Evolutionary conservation across 495 filamentous ascomycete genomes (phyloP), one percentile per base, ranked within the genome.

Genomic region (Talaromyces trachyspermus): DNA sequence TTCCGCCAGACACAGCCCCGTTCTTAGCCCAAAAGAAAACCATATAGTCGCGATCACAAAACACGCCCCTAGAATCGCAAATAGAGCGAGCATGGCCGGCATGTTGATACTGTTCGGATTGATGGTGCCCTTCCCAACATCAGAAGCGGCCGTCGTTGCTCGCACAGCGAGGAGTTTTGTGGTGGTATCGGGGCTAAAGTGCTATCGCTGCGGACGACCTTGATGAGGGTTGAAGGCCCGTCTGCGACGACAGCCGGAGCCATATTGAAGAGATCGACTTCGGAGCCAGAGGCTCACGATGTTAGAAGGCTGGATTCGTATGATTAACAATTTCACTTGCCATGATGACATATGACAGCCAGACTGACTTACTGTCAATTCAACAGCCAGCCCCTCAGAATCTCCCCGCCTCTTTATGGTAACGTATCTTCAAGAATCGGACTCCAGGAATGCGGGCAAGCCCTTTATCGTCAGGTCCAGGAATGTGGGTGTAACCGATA

Each of bases 1-100:
- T 48, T 69, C 14, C 74, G 76, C 75, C 86, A 98, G 48, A 83
- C 65, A 69, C 96, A 96, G 2, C 92, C 94, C 91, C 94, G 59
- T 96, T 92, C 66, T 85, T 89, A 45, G 89, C 89, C 85, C 85
- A 94, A 78, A 97, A 95, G 76, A 97, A 98, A 97, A 95, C 92
- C 92, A 98, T 51, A 96, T 86, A 17, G 67, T 73, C 0, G 74
- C 78, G 17, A 90, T 50, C 24, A 90, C 88, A 61, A 97, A 84
- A 15, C 68, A 79, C 2, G 78, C 83, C 24, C 88, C 88, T 44
- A 97, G 74, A 22, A 97, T 58, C 7, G 84, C 94, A 56, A 98
- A 95, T 3, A 96, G 71, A 5, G 81, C 81, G 61, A 95, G 80
- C 41, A 95, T 73, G 41, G 78, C 85, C 14, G 80, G 78, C 73